Evolutionary conservation across 805 yeast species (phyloP).

Genomic region (Candida cerambycidarum): DNA sequence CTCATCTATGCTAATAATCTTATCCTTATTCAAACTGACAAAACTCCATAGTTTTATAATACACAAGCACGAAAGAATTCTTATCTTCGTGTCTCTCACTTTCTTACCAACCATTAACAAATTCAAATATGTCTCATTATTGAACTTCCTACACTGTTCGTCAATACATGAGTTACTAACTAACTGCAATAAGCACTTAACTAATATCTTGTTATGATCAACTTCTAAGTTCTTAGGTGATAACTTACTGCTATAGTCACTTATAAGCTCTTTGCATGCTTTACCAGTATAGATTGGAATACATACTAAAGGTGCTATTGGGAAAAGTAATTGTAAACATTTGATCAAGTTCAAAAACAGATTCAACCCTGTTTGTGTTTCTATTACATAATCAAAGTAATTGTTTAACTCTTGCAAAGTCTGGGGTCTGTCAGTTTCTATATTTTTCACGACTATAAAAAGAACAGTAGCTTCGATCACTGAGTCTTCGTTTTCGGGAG

Average conservation of each 20-base stretch:
- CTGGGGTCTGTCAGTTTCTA: conserved; percentile 17
- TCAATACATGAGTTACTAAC: conserved; percentile 46
- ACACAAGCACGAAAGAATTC: conserved; percentile 42
- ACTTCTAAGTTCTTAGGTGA: conserved; percentile 6
- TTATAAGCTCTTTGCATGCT: conserved; percentile 18
- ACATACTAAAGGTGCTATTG: conserved; percentile 25
- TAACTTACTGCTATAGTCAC: conserved; percentile 15
- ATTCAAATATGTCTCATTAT: conserved; percentile 44
- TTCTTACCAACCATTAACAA: conserved; percentile 30
- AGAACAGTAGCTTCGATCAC: conserved; percentile 19
- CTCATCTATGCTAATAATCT: conserved; percentile 21
- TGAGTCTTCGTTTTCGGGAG: conserved; percentile 14
- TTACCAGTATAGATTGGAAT: conserved; percentile 23
- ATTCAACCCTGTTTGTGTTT: conserved; percentile 10
- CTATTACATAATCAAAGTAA: conserved; percentile 23
- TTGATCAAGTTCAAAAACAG: conserved; percentile 22
- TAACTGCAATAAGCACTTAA: conserved; percentile 8
- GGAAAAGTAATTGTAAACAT: conserved; percentile 25
- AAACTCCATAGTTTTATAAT: conserved; percentile 60
- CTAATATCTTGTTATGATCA: conserved; percentile 1
- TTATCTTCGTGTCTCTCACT: conserved; percentile 21
- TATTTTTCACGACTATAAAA: conserved; percentile 21
- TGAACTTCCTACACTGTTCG: conserved; percentile 48
- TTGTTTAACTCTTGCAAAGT: conserved; percentile 19
- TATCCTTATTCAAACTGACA: conserved; percentile 23